Evolutionary conservation across 306 rosid genomes (phyloP), one percentile per base, ranked within the genome.

Genomic region (Senna tora): DNA sequence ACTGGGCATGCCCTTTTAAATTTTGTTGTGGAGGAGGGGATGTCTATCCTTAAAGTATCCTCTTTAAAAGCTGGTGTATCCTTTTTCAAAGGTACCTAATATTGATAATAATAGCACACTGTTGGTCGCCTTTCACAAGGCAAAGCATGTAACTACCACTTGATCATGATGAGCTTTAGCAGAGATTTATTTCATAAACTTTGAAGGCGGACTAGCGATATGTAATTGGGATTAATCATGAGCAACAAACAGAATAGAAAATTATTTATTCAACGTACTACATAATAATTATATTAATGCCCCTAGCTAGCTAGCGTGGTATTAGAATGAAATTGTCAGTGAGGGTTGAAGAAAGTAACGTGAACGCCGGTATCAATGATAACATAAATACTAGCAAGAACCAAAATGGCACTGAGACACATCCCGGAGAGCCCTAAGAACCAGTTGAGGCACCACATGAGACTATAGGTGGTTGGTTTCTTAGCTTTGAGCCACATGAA

Each of bases 271-370:
- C n/a, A n/a, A n/a, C n/a, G n/a, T n/a, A n/a, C n/a, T n/a, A n/a
- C n/a, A n/a, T n/a, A n/a, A n/a, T n/a, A n/a, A n/a, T n/a, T n/a
- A n/a, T n/a, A n/a, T n/a, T 25, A 25, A 25, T 25, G 30, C 3
- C 30, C 30, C 30, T 25, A 25, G n/a, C n/a, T n/a, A n/a, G n/a
- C n/a, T n/a, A n/a, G n/a, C n/a, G n/a, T n/a, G n/a, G 30, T 25
- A 25, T 25, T 25, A 25, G 2, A 25, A 25, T 25, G 1, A 25
- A 25, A 25, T 56, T 13, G 7, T 67, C 84, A 88, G 42, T 88
- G 59, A 71, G 97, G 97, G 49, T 90, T 66, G 75, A 90, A 90
- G 79, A 90, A 90, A 38, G 86, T 86, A 7, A 88, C 81, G 15
- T 79, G 6, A 62, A 90, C 36, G 25, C 97, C 97, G 32, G 89